These are phyloP conservation scores for Xerocomus potaroensis DNA, from an alignment of 768 basidiomycete genomes.

Conservation along the genomic window DNA sequence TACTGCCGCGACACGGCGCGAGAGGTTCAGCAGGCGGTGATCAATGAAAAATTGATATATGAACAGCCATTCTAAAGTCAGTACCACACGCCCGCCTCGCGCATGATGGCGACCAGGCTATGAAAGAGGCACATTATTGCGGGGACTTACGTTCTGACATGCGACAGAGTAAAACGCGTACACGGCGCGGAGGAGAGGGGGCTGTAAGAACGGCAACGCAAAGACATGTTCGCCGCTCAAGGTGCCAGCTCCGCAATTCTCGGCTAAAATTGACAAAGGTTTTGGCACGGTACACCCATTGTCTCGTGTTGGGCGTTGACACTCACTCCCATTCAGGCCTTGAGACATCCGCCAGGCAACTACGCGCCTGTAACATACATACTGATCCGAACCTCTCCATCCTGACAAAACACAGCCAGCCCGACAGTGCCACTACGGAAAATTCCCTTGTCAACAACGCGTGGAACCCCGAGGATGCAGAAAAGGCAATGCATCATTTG, in stretches of 20 bases:
- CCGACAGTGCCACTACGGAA: slow-evolving; percentile 5
- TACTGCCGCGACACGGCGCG: neutral
- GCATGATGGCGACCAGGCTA: slow-evolving; percentile 2
- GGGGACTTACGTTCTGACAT: slow-evolving; percentile 25
- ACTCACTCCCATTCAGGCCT: neutral
- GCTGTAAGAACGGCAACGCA: slow-evolving; percentile 12
- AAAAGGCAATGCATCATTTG: slow-evolving; percentile 1
- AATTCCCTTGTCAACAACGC: neutral
- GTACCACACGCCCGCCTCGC: neutral
- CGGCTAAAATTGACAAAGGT: slow-evolving; percentile 5
- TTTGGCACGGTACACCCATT: too few species aligned
- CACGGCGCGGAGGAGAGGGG: slow-evolving; percentile 19
- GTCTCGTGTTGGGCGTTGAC: too few species aligned
- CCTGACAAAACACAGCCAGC: neutral
- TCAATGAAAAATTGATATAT: slow-evolving; percentile 7
- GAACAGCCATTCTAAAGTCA: neutral
- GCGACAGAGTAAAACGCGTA: slow-evolving; percentile 12
- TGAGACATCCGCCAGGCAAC: neutral
- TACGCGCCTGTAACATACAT: neutral
- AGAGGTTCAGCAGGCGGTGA: slow-evolving; percentile 6
- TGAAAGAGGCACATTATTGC: slow-evolving; percentile 12
- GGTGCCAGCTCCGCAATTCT: slow-evolving; percentile 19
- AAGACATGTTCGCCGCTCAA: slow-evolving; percentile 22
- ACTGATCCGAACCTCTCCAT: slow-evolving; percentile 4
- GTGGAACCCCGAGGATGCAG: neutral